Evolutionary conservation across 768 basidiomycete genomes (phyloP), one percentile per base, ranked within the genome.

Genomic region (Lentinula sp.): DNA sequence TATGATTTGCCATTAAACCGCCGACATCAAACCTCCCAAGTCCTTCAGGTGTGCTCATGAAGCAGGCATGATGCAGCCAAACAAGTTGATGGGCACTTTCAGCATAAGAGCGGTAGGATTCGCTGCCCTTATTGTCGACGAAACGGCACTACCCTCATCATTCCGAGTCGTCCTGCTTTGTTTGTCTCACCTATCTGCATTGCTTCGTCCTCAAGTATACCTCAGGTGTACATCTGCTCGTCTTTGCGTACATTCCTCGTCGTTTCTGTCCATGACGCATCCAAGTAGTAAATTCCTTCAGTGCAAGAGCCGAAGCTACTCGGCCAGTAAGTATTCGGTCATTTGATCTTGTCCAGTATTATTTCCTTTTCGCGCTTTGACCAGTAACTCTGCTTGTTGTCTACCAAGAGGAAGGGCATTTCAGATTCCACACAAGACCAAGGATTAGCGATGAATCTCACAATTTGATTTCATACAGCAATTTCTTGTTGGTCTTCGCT

Each of bases 401-500:
- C 92, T 93, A 65, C 36, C 20, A n/a, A n/a, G n/a, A 28, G 58
- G 36, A 39, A 60, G 18, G 41, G 15, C 8, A 28, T 20, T 35
- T 37, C 4, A 61, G 36, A 2, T 35, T 13, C 18, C 58, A 45
- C 9, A 55, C 37, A 16, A 39, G 45, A 37, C 33, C 8, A n/a
- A 33, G 16, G 66, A 28, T 36, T n/a, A n/a, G 43, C 77, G 13
- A 15, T 35, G 23, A 28, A n/a, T 45, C 91, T 69, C 65, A 95
- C 93, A 96, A 70, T 64, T 84, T 80, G 87, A 95, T 90, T 28
- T 93, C 80, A 58, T 94, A 73, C n/a, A 94, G 72, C 18, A 94
- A 74, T 71, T 92, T 93, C 62, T 86, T 77, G 64, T 93, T 93
- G 39, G 86, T 79, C 10, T 81, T 76, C 67, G 89, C 85, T 60